Percentiles rank a stretch among this genome's conserved stretches.
These are phyloP conservation scores for Heliamphora exappendiculata DNA, from an alignment of 148 eudicot genomes.

Conservation along the genomic window DNA sequence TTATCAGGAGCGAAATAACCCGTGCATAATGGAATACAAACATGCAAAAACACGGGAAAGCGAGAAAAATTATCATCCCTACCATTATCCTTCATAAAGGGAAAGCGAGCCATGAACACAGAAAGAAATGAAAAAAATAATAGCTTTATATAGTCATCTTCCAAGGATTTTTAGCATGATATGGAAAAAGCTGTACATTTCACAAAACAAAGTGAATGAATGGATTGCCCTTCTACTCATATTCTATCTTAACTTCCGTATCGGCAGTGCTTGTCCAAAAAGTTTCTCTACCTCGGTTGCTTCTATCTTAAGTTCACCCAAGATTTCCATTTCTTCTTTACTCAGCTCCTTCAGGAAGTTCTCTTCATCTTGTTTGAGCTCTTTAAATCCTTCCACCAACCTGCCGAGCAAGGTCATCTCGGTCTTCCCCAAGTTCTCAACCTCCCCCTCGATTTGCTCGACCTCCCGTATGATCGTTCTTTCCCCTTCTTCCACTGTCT, in stretches of 20 bases:
- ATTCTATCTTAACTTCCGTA: constrained; percentile 73
- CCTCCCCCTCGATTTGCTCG: constrained; percentile 69
- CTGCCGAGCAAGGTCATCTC: constrained; percentile 57
- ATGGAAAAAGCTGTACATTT: no score
- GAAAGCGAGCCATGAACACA: no score
- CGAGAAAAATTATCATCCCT: no score
- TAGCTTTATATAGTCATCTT: no score
- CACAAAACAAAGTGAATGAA: no score
- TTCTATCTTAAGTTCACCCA: constrained; percentile 74
- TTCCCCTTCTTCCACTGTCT: constrained; percentile 83
- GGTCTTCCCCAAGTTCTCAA: constrained; percentile 59
- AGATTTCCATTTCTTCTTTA: constrained; percentile 79
- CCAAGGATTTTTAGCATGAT: no score
- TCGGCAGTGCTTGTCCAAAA: constrained; percentile 69
- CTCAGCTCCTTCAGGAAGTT: constrained; percentile 57
- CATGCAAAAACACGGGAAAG: no score
- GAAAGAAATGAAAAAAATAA: no score
- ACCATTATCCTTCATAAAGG: no score
- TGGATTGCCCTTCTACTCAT: no score
- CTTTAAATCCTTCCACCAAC: constrained; percentile 67
- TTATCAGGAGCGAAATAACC: no score
- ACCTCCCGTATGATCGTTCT: constrained; percentile 67
- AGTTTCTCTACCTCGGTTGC: constrained; percentile 82
- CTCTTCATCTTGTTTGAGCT: constrained; percentile 67
- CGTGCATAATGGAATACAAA: no score